Conservation (phyloP, 306 rosid genomes). For the Lathyrus aphaca region DNA sequence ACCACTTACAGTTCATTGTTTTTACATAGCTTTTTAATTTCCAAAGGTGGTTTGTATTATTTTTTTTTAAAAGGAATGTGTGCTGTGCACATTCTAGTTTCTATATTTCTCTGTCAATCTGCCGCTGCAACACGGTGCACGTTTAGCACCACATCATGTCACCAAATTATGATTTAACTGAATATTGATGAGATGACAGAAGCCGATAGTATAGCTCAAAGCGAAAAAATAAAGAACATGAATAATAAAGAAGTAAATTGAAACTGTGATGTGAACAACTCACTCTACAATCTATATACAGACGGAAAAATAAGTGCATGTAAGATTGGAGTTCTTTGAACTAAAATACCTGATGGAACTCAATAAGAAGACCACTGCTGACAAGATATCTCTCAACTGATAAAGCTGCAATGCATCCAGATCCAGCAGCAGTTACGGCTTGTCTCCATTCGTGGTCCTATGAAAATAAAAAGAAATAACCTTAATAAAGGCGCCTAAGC, state of each 20-base stretch:
- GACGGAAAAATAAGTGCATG: slow-evolving; percentile 19
- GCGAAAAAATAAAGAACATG: background rate
- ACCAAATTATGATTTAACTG: slow-evolving; percentile 12
- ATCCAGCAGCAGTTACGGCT: slow-evolving; percentile 97
- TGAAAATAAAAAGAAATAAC: slow-evolving; percentile 17
- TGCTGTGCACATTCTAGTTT: slow-evolving; percentile 6
- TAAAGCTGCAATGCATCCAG: slow-evolving; percentile 95
- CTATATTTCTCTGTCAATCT: slow-evolving; percentile 8
- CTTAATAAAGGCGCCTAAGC: slow-evolving; percentile 17
- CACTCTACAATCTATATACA: slow-evolving; percentile 7
- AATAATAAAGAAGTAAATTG: background rate
- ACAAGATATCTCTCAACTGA: slow-evolving; percentile 96
- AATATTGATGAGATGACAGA: slow-evolving; percentile 4
- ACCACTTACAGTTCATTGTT: background rate
- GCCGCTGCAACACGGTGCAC: background rate
- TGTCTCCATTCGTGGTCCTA: slow-evolving; percentile 99
- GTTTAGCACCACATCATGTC: background rate
- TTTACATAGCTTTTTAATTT: background rate
- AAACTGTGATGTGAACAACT: slow-evolving; percentile 21
- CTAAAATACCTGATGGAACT: slow-evolving; percentile 90
- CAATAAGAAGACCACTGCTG: slow-evolving; percentile 70
- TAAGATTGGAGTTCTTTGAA: slow-evolving; percentile 26
- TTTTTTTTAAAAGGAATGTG: background rate
- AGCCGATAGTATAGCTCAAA: slow-evolving; percentile 9
- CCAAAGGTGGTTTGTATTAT: background rate